Evolutionary conservation across 2,329 filamentous ascomycete species (phyloP).

Genomic region (Colletotrichum truncatum): DNA sequence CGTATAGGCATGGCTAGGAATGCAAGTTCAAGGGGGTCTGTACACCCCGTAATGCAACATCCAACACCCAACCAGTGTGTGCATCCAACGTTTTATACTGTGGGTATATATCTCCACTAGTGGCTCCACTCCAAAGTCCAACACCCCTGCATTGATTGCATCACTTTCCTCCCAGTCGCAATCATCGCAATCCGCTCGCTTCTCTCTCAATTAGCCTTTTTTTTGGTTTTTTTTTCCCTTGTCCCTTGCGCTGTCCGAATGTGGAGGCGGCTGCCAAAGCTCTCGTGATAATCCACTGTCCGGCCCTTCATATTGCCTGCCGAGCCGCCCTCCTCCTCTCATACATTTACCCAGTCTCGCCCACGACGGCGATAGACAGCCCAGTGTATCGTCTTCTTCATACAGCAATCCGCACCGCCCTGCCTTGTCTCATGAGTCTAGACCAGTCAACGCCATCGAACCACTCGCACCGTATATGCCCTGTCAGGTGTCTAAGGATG

Average conservation of each 20-base stretch:
- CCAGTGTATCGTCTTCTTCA: background rate
- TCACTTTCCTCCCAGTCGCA: slow-evolving; percentile 28
- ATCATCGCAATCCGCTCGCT: slow-evolving; percentile 4
- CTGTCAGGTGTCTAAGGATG: slow-evolving; percentile 7
- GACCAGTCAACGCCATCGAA: slow-evolving; percentile 26
- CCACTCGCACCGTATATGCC: slow-evolving; percentile 16
- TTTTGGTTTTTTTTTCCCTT: background rate
- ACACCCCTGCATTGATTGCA: slow-evolving; percentile 33
- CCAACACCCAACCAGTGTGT: slow-evolving; percentile 9
- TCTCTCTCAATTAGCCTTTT: background rate
- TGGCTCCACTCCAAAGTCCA: background rate
- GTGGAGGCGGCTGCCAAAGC: background rate
- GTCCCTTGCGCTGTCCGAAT: background rate
- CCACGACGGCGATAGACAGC: background rate
- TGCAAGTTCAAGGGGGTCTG: slow-evolving; percentile 2
- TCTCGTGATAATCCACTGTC: background rate
- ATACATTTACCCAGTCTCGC: background rate
- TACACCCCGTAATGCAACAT: background rate
- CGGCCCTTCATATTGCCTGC: background rate
- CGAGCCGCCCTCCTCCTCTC: background rate
- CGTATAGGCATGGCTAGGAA: background rate
- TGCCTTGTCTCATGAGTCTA: slow-evolving; percentile 16
- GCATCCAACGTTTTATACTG: slow-evolving; percentile 12
- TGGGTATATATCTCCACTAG: background rate
- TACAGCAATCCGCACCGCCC: background rate